These are phyloP conservation scores for Neonectria neomacrospora DNA, from an alignment of 2,329 filamentous ascomycete species.

Conservation along the genomic window DNA sequence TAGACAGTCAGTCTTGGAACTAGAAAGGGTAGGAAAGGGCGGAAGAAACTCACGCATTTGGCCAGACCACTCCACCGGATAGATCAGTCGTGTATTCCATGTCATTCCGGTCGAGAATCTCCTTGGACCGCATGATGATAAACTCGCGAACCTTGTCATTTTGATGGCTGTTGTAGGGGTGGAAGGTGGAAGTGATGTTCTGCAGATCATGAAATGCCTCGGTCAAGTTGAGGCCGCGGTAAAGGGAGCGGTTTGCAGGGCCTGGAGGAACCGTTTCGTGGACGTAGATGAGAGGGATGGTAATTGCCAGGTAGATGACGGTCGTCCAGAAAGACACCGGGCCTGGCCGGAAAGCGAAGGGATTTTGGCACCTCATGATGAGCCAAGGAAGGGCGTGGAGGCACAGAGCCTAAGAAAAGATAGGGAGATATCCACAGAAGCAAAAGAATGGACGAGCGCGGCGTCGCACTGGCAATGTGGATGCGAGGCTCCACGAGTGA, in stretches of 20 bases:
- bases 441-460: conserved; percentile 11
- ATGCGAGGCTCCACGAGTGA: conserved; percentile 10
- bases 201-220: conserved; percentile 90
- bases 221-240: conserved; percentile 77
- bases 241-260: conserved; percentile 61
- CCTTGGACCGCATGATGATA: conserved; percentile 75
- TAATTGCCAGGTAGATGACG: conserved; percentile 79
- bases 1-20: background rate
- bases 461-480: conserved; percentile 2
- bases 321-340: conserved; percentile 85
- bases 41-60: conserved; percentile 37
- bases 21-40: background rate
- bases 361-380: conserved; percentile 56
- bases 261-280: conserved; percentile 80
- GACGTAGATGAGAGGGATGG: conserved; percentile 76
- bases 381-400: background rate
- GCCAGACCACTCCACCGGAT: conserved; percentile 47
- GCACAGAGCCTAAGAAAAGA: background rate
- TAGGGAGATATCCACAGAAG: background rate
- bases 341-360: conserved; percentile 80
- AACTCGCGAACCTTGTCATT: conserved; percentile 86
- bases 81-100: conserved; percentile 58
- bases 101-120: conserved; percentile 73
- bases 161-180: conserved; percentile 87
- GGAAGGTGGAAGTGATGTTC: conserved; percentile 77